These are phyloP conservation scores for Mycena citricolor DNA, from an alignment of 1,284 basidiomycete species.

Conservation along the genomic window DNA sequence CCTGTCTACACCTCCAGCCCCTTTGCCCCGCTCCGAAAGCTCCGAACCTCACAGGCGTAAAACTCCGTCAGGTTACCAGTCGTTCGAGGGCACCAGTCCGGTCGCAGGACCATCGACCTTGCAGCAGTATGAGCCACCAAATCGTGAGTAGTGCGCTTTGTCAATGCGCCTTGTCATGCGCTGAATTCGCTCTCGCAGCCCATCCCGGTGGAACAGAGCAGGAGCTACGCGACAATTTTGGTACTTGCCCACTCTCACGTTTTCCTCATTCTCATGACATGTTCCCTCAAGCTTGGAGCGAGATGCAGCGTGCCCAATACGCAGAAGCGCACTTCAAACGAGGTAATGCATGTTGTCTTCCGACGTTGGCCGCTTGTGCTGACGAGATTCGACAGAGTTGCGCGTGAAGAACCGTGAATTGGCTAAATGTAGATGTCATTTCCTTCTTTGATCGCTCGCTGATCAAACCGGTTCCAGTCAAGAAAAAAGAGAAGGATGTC, in stretches of 20 bases:
- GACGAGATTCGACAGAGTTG: conserved; percentile 8
- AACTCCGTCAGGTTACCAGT: conserved; percentile 2
- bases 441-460: too few relatives aligned
- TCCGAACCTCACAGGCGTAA: too few relatives aligned
- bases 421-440: conserved; percentile 14
- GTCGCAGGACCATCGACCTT: neutral
- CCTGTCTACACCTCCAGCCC: neutral
- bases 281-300: conserved; percentile 18
- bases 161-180: neutral
- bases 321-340: conserved; percentile 23
- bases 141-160: too few relatives aligned
- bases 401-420: conserved; percentile 22
- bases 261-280: neutral
- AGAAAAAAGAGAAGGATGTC: conserved; percentile 24
- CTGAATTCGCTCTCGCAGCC: neutral
- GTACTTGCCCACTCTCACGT: neutral
- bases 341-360: conserved; percentile 4
- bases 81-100: conserved; percentile 6
- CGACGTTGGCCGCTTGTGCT: neutral
- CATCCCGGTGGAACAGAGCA: conserved; percentile 17
- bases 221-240: conserved; percentile 18
- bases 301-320: conserved; percentile 24
- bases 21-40: too few relatives aligned
- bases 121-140: conserved; percentile 1
- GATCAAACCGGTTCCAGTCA: conserved; percentile 14